These are phyloP conservation scores for Aspergillus melleus DNA, from an alignment of 2,329 filamentous ascomycete genomes.

Conservation along the genomic window DNA sequence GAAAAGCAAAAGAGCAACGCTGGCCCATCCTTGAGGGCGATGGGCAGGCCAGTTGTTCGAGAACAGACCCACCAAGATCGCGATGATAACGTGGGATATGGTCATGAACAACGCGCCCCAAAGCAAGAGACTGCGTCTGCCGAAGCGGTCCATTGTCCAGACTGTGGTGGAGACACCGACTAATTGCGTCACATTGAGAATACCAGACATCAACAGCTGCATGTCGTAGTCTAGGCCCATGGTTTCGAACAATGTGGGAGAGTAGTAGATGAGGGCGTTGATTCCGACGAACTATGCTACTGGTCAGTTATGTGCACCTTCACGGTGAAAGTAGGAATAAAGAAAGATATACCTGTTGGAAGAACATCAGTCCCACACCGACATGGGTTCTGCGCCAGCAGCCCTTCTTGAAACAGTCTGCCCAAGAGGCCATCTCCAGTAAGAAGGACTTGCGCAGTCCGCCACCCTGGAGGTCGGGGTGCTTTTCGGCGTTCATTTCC, in stretches of 20 bases:
- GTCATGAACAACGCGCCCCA: slow-evolving; percentile 49
- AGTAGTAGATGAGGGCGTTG: slow-evolving; percentile 61
- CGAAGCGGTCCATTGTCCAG: slow-evolving; percentile 51
- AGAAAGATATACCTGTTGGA: slow-evolving; percentile 48
- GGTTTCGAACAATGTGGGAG: slow-evolving; percentile 58
- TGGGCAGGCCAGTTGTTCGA: slow-evolving; percentile 53
- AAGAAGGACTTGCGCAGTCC: slow-evolving; percentile 39
- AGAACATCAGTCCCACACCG: slow-evolving; percentile 57
- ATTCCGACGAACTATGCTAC: slow-evolving; percentile 48
- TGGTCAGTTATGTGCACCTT: not conserved
- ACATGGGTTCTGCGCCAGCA: slow-evolving; percentile 54
- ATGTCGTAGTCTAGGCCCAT: slow-evolving; percentile 48
- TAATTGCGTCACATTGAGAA: slow-evolving; percentile 53
- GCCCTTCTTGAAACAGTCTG: slow-evolving; percentile 52
- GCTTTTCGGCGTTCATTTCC: slow-evolving; percentile 43
- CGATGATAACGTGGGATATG: slow-evolving; percentile 52
- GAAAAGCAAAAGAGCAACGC: slow-evolving; percentile 61
- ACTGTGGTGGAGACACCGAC: slow-evolving; percentile 49
- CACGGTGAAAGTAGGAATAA: too few species aligned
- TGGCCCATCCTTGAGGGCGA: slow-evolving; percentile 54
- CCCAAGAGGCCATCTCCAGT: slow-evolving; percentile 51
- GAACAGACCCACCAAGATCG: slow-evolving; percentile 56
- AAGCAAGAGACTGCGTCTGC: slow-evolving; percentile 49
- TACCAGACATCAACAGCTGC: slow-evolving; percentile 55
- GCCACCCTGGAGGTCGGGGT: slow-evolving; percentile 39